Conservation (phyloP, 2,329 filamentous ascomycete genomes). For the Aspergillus ruber region DNA sequence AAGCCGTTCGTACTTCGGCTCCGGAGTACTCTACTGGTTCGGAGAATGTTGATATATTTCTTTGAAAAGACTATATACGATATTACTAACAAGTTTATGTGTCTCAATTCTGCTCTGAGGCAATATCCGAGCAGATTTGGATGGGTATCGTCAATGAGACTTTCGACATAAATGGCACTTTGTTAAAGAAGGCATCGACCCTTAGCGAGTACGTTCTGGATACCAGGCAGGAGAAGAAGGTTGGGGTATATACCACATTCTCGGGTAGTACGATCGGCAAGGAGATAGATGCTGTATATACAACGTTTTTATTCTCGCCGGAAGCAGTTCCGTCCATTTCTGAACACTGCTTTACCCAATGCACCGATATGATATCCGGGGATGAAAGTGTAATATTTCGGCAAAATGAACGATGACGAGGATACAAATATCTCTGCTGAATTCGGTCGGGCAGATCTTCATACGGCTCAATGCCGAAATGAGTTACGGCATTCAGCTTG, state of each 20-base stretch:
- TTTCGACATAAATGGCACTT: background rate
- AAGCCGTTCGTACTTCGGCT: no score
- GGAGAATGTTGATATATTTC: no score
- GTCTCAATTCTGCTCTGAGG: no score
- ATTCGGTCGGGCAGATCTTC: background rate
- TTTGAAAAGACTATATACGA: no score
- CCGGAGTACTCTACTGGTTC: no score
- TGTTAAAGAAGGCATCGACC: conserved; percentile 49
- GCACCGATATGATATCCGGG: background rate
- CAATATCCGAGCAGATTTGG: background rate
- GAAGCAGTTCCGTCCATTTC: no score
- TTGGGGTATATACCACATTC: conserved; percentile 51
- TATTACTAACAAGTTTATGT: no score
- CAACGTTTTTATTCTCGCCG: background rate
- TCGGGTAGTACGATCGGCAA: background rate
- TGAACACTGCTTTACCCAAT: background rate
- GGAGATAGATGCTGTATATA: background rate
- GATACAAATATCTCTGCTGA: background rate
- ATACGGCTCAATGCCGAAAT: background rate
- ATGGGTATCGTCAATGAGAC: background rate
- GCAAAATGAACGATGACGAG: background rate
- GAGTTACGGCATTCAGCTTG: background rate
- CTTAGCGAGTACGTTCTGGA: conserved; percentile 56
- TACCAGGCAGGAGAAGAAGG: conserved; percentile 61
- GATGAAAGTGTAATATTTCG: background rate